Percentiles rank a stretch among this genome's conserved stretches.
phyloP scores from a whole-genome alignment of 148 eudicot species.

The Rhododendron vialii region DNA sequence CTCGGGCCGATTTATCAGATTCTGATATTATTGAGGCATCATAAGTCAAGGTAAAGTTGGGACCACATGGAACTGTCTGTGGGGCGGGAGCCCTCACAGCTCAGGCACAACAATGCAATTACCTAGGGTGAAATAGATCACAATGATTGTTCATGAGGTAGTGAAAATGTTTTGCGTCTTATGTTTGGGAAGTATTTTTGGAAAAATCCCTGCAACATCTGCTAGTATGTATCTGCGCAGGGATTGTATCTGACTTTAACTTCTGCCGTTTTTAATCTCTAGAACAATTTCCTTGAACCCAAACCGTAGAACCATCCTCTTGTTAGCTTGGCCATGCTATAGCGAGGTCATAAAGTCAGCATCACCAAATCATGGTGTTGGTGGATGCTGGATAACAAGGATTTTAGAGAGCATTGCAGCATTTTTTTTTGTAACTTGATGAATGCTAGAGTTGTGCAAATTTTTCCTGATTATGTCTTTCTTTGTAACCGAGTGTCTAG shows the following conservation, averaged over 20 bases:
- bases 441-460: background rate
- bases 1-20: no score
- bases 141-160: background rate
- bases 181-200: background rate
- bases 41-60: no score
- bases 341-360: background rate
- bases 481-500: background rate
- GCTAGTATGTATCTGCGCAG: no score
- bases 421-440: background rate
- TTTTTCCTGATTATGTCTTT: background rate
- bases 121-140: no score
- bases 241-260: background rate
- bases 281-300: background rate
- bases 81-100: no score
- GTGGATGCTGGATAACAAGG: background rate
- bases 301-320: background rate
- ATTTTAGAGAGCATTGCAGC: no score
- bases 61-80: no score
- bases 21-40: no score
- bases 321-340: background rate
- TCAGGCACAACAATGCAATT: no score
- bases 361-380: no score
- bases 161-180: background rate
- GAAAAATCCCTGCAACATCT: background rate
- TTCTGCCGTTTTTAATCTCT: background rate